Percentiles rank a stretch among this genome's conserved stretches.
These are phyloP conservation scores for Mucor circinelloides DNA, from an alignment of 371 early-diverging fungal genomes.

Conservation along the genomic window DNA sequence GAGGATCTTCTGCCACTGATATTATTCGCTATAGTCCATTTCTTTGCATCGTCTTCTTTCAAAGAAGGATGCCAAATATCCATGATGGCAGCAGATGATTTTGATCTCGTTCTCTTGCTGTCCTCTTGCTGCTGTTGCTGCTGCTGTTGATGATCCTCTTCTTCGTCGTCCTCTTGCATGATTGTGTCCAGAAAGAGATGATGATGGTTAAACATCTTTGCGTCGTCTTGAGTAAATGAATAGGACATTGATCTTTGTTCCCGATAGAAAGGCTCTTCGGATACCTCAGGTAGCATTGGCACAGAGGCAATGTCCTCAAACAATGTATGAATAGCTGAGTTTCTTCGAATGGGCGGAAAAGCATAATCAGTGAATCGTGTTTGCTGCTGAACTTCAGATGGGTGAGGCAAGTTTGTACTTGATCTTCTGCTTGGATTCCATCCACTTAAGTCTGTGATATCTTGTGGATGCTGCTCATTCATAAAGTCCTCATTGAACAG, in stretches of 20 bases:
- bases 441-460: background rate
- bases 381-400: conserved; percentile 4
- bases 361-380: conserved; percentile 34
- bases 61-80: conserved; percentile 39
- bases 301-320: conserved; percentile 36
- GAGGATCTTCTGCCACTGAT: background rate
- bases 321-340: conserved; percentile 33
- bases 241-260: conserved; percentile 48
- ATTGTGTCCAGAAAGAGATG: conserved; percentile 22
- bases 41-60: conserved; percentile 12
- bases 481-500: conserved; percentile 12
- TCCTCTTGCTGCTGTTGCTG: background rate
- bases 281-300: conserved; percentile 44
- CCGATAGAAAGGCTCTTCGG: conserved; percentile 35
- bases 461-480: conserved; percentile 2
- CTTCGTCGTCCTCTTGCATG: conserved; percentile 42
- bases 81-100: conserved; percentile 44
- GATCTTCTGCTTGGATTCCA: conserved; percentile 10
- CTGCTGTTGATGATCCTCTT: background rate
- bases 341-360: conserved; percentile 39
- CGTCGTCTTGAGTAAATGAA: conserved; percentile 29
- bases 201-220: background rate
- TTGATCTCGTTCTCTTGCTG: conserved; percentile 27
- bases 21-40: background rate
- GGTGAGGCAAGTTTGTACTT: conserved; percentile 11